phyloP scores from a whole-genome alignment of 148 eudicot species.

The Dianthus caryophyllus region DNA sequence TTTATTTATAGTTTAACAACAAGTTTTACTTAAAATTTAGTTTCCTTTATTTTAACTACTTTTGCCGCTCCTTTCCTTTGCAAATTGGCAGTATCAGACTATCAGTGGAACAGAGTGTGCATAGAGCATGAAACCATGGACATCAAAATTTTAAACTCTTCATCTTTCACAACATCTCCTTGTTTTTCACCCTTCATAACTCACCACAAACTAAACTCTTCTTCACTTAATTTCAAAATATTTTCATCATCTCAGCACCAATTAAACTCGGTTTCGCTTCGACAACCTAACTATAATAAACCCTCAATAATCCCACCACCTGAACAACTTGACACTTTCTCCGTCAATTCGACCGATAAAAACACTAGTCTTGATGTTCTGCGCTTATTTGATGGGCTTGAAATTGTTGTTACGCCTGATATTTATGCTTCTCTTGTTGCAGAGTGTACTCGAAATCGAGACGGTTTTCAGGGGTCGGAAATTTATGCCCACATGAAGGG shows the following conservation, averaged over 20 bases:
- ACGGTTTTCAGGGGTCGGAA: conserved; percentile 31
- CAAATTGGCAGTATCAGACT: background rate
- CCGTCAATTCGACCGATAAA: background rate
- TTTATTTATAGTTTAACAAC: no score
- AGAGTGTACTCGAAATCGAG: conserved; percentile 46
- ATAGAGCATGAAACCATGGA: conserved; percentile 8
- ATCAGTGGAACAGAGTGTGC: background rate
- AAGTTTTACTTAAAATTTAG: no score
- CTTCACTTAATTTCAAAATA: background rate
- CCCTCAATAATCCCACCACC: background rate
- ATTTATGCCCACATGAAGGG: conserved; percentile 38
- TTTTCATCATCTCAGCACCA: background rate
- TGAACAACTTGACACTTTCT: background rate
- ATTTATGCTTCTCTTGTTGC: conserved; percentile 53
- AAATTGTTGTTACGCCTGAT: conserved; percentile 41
- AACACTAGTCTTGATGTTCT: conserved; percentile 43
- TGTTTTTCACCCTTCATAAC: background rate
- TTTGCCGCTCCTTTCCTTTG: conserved; percentile 3
- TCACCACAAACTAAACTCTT: background rate
- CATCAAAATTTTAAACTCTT: background rate
- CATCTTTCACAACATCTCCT: background rate
- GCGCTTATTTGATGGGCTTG: conserved; percentile 54
- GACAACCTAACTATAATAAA: conserved; percentile 5
- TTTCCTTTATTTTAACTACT: no score
- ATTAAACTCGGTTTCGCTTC: background rate